Evolutionary conservation across 768 basidiomycete species (phyloP).

Genomic region (Lepiota brunneoincarnata): DNA sequence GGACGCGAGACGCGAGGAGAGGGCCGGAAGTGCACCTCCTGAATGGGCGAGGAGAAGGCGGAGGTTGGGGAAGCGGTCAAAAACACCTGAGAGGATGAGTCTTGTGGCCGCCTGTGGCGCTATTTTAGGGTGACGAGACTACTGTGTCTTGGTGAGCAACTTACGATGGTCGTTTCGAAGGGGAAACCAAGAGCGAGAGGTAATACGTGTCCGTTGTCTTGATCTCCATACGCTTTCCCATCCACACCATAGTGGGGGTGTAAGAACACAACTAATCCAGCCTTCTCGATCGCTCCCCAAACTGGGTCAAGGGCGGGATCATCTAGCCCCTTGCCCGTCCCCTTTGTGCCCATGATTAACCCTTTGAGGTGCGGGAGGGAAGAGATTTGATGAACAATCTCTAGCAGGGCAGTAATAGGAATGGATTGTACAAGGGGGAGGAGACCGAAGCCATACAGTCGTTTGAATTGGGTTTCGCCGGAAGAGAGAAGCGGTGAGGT

Average conservation of each 20-base stretch:
- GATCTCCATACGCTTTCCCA: conserved; percentile 68
- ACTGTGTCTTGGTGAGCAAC: conserved; percentile 23
- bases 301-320: conserved; percentile 76
- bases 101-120: conserved; percentile 61
- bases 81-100: conserved; percentile 75
- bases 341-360: conserved; percentile 80
- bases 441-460: conserved; percentile 82
- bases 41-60: conserved; percentile 84
- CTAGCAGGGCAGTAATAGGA: conserved; percentile 51
- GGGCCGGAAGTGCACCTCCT: conserved; percentile 78
- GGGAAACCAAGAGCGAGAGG: conserved; percentile 87
- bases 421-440: conserved; percentile 77
- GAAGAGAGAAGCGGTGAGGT: conserved; percentile 46
- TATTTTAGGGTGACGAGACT: conserved; percentile 8
- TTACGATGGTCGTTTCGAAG: conserved; percentile 83
- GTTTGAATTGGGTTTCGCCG: conserved; percentile 40
- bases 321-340: conserved; percentile 78
- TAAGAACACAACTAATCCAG: conserved; percentile 74
- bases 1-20: conserved; percentile 82
- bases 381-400: conserved; percentile 65
- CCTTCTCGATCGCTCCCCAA: conserved; percentile 73
- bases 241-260: conserved; percentile 88
- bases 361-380: conserved; percentile 63
- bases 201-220: conserved; percentile 83
- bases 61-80: conserved; percentile 77